phyloP scores from a whole-genome alignment of 306 rosid species.

The Cucumis melo region DNA sequence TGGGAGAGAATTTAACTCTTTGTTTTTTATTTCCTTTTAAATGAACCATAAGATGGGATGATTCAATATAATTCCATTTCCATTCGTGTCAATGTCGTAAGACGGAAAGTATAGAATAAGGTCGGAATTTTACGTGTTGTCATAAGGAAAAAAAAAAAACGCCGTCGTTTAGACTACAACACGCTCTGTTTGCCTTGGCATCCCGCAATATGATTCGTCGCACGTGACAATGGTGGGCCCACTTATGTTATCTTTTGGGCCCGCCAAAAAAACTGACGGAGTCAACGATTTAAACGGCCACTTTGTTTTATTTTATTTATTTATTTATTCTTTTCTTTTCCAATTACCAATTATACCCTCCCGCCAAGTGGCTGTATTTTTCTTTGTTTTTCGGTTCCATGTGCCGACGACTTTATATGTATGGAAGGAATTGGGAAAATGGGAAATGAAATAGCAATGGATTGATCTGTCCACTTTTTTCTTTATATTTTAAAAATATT shows the following conservation, averaged over 20 bases:
- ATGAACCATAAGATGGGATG: not conserved
- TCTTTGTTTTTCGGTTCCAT: too few relatives aligned
- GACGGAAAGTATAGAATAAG: not conserved
- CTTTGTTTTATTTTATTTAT: too few relatives aligned
- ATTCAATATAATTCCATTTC: not conserved
- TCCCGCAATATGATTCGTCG: not conserved
- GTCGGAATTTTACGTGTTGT: not conserved
- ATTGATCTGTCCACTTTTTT: not conserved
- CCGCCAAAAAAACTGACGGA: not conserved
- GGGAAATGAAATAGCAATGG: not conserved
- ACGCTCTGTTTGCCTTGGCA: not conserved
- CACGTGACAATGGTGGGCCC: not conserved
- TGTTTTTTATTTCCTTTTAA: too few relatives aligned
- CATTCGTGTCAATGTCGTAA: not conserved
- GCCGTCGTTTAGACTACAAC: not conserved
- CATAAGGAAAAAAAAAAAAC: not conserved
- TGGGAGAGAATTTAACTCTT: too few relatives aligned
- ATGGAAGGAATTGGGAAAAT: not conserved
- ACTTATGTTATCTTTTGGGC: not conserved
- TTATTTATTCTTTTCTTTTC: not conserved
- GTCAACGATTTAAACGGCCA: not conserved
- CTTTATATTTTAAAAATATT: not conserved
- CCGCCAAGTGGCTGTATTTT: not conserved
- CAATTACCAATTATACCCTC: not conserved
- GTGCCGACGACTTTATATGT: too few relatives aligned